A percentile compares a stretch with the other conserved stretches of the same genome.
phyloP scores from a whole-genome alignment of 805 yeast species.

The Pichia nanzhaoensis region DNA sequence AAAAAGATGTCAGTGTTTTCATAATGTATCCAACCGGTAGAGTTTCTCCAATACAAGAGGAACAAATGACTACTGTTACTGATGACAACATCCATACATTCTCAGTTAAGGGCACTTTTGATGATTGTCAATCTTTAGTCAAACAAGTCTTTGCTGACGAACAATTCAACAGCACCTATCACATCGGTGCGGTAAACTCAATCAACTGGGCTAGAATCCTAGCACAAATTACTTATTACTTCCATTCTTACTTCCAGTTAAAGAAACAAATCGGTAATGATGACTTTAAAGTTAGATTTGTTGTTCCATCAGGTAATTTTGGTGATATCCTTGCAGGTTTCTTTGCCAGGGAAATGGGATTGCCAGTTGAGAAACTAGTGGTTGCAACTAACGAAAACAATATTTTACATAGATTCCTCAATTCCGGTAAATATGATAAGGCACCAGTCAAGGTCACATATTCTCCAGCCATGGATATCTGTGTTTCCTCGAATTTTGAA shows the following conservation, averaged over 20 bases:
- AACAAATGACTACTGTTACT: slow-evolving; percentile 95
- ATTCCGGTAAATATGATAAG: slow-evolving; percentile 80
- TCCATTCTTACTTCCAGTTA: slow-evolving; percentile 81
- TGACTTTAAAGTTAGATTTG: slow-evolving; percentile 58
- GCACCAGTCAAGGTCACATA: slow-evolving; percentile 74
- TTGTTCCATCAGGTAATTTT: slow-evolving; percentile 97
- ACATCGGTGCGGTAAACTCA: slow-evolving; percentile 96
- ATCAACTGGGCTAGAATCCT: slow-evolving; percentile 98
- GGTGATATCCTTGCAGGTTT: slow-evolving; percentile 98
- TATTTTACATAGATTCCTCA: slow-evolving; percentile 86
- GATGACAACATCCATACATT: slow-evolving; percentile 92
- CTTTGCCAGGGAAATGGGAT: slow-evolving; percentile 91
- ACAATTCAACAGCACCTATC: slow-evolving; percentile 82
- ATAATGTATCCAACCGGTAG: slow-evolving; percentile 96
- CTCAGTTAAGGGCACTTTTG: slow-evolving; percentile 93
- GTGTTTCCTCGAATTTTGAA: slow-evolving; percentile 92
- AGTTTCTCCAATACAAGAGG: slow-evolving; percentile 96
- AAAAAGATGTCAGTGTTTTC: slow-evolving; percentile 95
- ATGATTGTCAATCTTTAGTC: slow-evolving; percentile 96
- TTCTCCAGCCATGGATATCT: slow-evolving; percentile 98
- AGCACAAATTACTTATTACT: slow-evolving; percentile 96
- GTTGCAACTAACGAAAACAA: slow-evolving; percentile 97
- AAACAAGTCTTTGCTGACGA: slow-evolving; percentile 87
- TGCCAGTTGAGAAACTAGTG: slow-evolving; percentile 78
- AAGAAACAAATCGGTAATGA: slow-evolving; percentile 30